Conservation (phyloP, 2,329 filamentous ascomycete species). For the Neophaeococcomyces aloes region DNA sequence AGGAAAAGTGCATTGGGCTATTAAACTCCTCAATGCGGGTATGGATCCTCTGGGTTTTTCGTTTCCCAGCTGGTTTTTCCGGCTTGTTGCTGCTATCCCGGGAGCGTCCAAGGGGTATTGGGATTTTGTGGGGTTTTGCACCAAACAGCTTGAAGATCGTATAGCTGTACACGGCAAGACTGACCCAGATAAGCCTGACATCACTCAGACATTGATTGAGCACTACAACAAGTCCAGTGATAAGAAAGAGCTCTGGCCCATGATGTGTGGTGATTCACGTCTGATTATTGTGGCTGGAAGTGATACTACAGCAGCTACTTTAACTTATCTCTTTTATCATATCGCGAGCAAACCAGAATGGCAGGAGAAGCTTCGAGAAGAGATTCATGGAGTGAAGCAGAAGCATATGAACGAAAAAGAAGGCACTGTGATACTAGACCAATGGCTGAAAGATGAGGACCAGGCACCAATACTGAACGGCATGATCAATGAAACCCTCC, state of each 20-base stretch:
- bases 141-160: constrained; percentile 25
- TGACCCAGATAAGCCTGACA: constrained; percentile 18
- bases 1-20: constrained; percentile 26
- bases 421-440: neutral
- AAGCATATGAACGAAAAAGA: neutral
- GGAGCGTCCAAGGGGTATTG: constrained; percentile 25
- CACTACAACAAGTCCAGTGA: constrained; percentile 16
- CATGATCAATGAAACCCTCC: constrained; percentile 35
- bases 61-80: constrained; percentile 19
- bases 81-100: constrained; percentile 23
- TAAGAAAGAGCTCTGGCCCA: constrained; percentile 16
- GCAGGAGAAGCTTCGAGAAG: constrained; percentile 11
- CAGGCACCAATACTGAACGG: constrained; percentile 17
- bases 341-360: constrained; percentile 24
- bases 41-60: constrained; percentile 17
- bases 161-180: constrained; percentile 22
- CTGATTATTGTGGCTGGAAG: constrained; percentile 26
- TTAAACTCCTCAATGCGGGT: constrained; percentile 28
- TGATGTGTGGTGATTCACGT: constrained; percentile 23
- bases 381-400: neutral
- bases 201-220: constrained; percentile 22
- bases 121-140: constrained; percentile 29
- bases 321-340: constrained; percentile 34
- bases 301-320: constrained; percentile 34
- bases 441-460: constrained; percentile 9